Evolutionary conservation across 139 green algal genomes (phyloP).

Genomic region (Astrephomene gubernaculifera): DNA sequence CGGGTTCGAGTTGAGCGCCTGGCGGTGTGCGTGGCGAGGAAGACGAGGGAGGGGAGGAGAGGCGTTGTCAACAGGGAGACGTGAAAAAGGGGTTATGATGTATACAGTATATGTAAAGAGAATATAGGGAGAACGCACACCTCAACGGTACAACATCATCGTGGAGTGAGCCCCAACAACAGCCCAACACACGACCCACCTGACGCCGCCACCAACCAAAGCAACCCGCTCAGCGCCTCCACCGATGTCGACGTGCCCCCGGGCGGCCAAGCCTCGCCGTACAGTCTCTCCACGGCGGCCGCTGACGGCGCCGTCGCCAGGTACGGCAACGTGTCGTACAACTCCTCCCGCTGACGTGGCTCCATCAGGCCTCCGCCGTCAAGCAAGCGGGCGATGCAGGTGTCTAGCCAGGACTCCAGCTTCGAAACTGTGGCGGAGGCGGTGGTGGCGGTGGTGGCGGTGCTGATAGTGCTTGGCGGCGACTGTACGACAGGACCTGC

Average conservation of each 20-base stretch:
- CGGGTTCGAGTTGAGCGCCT: too few species aligned
- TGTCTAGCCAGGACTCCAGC: constrained; percentile 8
- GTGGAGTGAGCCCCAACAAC: too few species aligned
- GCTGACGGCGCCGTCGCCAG: constrained; percentile 20
- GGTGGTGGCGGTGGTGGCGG: not conserved
- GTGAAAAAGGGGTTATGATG: too few species aligned
- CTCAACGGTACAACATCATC: too few species aligned
- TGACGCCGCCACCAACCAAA: not conserved
- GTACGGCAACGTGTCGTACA: constrained; percentile 22
- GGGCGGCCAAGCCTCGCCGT: not conserved
- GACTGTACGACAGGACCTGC: not conserved
- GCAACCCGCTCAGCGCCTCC: not conserved
- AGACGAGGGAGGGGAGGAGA: too few species aligned
- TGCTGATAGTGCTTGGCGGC: too few species aligned
- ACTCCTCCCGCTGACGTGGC: constrained; percentile 2
- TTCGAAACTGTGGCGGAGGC: too few species aligned
- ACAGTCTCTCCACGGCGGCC: not conserved
- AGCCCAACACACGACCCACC: too few species aligned
- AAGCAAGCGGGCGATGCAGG: constrained; percentile 5
- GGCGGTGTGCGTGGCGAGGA: too few species aligned
- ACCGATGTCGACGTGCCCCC: not conserved
- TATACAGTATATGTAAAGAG: too few species aligned
- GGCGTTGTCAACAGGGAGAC: too few species aligned
- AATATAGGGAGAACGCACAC: too few species aligned
- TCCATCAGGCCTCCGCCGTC: constrained; percentile 7